Evolutionary conservation across 2,329 filamentous ascomycete genomes (phyloP), one percentile per base, ranked within the genome.

Genomic region (Apiospora phragmitis): DNA sequence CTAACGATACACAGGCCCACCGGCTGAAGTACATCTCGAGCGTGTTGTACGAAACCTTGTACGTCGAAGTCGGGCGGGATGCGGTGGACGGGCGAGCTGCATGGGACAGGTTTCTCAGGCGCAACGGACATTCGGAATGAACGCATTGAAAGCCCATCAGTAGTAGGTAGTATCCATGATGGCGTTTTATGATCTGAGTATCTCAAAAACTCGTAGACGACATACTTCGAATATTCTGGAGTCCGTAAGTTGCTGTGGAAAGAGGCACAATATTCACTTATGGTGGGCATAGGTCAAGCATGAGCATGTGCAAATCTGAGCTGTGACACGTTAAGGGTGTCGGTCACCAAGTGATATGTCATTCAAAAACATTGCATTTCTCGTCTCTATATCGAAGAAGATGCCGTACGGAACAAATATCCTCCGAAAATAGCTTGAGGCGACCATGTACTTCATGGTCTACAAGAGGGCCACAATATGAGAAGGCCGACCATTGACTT

Each of bases 311-410:
- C 18, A 29, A 29, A 16, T 35, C 16, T 21, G 21, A n/a, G 32
- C 5, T 38, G 4, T n/a, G 21, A n/a, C 32, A 38, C 18, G 21
- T 38, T 62, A 38, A 62, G 55, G n/a, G n/a, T n/a, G n/a, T n/a
- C n/a, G n/a, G 32, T 35, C 32, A 62, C n/a, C 5, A 38, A 32
- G 3, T 38, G 18, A 18, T 14, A 14, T 24, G 55, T 62, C 55
- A 62, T 62, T 62, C 55, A 62, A 62, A 38, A 62, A 62, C 55
- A 62, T 62, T 62, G 55, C 55, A 62, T 62, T 62, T 62, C 55
- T 62, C 55, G 55, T 62, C 32, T 62, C 55, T 38, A 62, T 62
- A 62, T 62, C 55, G 55, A 62, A 62, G 55, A 62, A 62, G 55
- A 62, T 62, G 55, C 55, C 55, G 55, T 62, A 38, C 21, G 21